These are phyloP conservation scores for Psidium friedrichsthalianum DNA, from an alignment of 345 rosid genomes.

Conservation along the genomic window DNA sequence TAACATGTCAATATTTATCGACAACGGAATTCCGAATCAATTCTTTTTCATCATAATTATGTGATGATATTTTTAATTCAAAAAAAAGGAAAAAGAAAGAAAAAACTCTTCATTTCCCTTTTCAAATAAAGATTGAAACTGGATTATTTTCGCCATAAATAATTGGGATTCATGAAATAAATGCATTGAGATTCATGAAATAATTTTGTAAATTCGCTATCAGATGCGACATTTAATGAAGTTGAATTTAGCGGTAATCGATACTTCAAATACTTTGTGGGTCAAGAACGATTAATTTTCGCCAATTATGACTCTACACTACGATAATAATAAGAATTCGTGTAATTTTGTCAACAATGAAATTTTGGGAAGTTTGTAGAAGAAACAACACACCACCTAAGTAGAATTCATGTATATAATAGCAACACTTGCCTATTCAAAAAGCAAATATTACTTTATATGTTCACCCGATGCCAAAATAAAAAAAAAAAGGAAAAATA, in stretches of 20 bases:
- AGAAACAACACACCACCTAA: not conserved
- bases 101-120: not conserved
- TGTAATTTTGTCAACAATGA: not conserved
- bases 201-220: fast-evolving
- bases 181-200: not conserved
- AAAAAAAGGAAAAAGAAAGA: not conserved
- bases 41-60: not conserved
- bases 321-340: not conserved
- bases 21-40: not conserved
- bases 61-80: not conserved
- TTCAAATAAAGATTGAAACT: not conserved
- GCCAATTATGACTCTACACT: not conserved
- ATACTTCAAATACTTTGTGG: not conserved
- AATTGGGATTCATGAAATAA: not conserved
- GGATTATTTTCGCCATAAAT: not conserved
- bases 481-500: not conserved
- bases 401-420: not conserved
- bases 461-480: not conserved
- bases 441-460: not conserved
- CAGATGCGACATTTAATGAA: not conserved
- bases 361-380: not conserved
- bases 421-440: not conserved
- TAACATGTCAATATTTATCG: not conserved
- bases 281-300: fast-evolving
- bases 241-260: not conserved